Percentiles rank a stretch among this genome's conserved stretches.
Conservation (phyloP, 2,329 filamentous ascomycete species). For the Aaosphaeria pasadenensis region DNA sequence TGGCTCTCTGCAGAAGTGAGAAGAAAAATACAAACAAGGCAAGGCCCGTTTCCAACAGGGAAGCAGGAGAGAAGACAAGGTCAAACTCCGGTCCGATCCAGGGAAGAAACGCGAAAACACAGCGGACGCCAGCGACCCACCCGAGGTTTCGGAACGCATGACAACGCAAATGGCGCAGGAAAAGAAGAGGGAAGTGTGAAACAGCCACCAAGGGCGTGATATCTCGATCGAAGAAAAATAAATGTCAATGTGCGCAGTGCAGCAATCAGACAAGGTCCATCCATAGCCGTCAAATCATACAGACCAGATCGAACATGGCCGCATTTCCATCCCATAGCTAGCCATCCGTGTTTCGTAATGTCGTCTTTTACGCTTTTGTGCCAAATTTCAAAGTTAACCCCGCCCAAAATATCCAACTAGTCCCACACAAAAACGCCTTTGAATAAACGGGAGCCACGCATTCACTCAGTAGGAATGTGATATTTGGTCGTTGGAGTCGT, state of each 20-base stretch:
- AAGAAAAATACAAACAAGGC: too few species aligned
- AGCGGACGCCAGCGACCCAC: conserved; percentile 3
- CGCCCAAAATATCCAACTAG: neutral
- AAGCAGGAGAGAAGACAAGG: neutral
- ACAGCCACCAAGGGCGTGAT: conserved; percentile 16
- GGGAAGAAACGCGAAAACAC: conserved; percentile 3
- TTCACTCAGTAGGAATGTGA: conserved; percentile 17
- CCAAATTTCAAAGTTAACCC: conserved; percentile 1
- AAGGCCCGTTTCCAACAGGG: conserved; percentile 5
- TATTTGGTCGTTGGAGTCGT: conserved; percentile 25
- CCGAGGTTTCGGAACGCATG: conserved; percentile 10
- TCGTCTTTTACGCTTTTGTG: conserved; percentile 11
- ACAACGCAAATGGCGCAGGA: conserved; percentile 4
- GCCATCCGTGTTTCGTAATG: conserved; percentile 10
- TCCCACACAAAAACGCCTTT: too few species aligned
- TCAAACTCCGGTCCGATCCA: conserved; percentile 7
- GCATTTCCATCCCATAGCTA: conserved; percentile 4
- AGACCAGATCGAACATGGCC: conserved; percentile 5
- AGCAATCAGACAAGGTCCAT: conserved; percentile 1
- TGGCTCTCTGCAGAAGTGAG: conserved; percentile 1
- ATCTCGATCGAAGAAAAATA: conserved; percentile 8
- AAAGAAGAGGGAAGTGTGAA: conserved; percentile 10
- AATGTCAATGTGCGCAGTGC: conserved; percentile 7
- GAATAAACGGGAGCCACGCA: neutral
- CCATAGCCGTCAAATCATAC: conserved; percentile 1